Evolutionary conservation across 805 yeast genomes (phyloP).

Genomic region (Saturnispora gosingensis): DNA sequence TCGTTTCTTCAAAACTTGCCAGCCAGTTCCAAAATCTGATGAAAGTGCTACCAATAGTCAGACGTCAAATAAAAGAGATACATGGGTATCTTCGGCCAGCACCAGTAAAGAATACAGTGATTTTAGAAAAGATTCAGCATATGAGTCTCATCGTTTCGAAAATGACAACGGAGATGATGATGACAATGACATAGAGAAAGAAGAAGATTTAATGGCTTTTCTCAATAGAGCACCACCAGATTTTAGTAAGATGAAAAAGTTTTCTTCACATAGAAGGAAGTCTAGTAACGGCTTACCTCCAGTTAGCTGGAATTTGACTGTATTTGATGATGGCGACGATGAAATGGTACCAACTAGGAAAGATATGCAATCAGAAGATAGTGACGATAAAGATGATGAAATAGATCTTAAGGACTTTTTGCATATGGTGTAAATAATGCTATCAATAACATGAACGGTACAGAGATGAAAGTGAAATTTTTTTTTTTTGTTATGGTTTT

Average conservation of each 20-base stretch:
- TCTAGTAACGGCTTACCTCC: not conserved
- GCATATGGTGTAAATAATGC: not conserved
- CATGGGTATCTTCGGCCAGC: not conserved
- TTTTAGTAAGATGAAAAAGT: not conserved
- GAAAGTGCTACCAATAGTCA: not conserved
- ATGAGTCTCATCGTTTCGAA: not conserved
- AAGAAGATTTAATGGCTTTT: constrained; percentile 9
- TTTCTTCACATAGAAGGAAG: not conserved
- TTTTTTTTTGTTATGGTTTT: not conserved
- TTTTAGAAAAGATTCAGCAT: not conserved
- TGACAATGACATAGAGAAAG: not conserved
- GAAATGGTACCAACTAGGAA: not conserved
- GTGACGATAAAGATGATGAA: not conserved
- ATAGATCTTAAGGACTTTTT: not conserved
- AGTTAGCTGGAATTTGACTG: constrained; percentile 4
- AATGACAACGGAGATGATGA: not conserved
- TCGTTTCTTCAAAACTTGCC: not conserved
- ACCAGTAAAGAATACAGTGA: not conserved
- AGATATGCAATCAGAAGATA: not conserved
- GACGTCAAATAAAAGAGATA: not conserved
- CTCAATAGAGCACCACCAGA: constrained; percentile 6
- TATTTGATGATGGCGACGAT: not conserved
- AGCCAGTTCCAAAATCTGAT: not conserved
- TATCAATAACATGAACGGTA: not conserved
- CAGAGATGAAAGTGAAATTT: not conserved